phyloP scores from a whole-genome alignment of 495 filamentous ascomycete species.

The Hypoxylon fragiforme region DNA sequence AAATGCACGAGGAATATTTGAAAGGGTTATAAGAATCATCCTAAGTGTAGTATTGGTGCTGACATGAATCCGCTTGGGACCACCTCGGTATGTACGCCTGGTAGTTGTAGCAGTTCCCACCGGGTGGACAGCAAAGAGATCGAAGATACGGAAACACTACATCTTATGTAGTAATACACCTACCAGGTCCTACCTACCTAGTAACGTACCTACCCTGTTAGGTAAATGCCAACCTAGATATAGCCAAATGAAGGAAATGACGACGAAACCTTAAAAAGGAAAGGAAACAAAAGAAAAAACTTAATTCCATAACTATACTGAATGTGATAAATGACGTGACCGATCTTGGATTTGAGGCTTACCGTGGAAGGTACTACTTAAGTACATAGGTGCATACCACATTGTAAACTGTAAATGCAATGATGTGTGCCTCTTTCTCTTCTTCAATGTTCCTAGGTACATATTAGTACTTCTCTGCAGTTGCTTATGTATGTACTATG shows the following conservation, averaged over 20 bases:
- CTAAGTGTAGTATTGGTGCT: slow-evolving; percentile 15
- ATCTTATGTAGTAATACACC: background rate
- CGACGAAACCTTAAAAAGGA: no score
- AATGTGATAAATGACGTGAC: slow-evolving; percentile 2
- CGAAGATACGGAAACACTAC: slow-evolving; percentile 26
- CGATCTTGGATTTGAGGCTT: slow-evolving; percentile 2
- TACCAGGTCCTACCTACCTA: background rate
- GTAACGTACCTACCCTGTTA: background rate
- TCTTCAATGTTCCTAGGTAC: no score
- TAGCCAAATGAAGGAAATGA: no score
- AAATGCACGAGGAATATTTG: slow-evolving; percentile 22
- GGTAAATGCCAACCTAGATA: background rate
- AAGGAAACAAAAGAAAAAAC: no score
- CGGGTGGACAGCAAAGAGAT: slow-evolving; percentile 24
- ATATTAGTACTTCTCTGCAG: no score
- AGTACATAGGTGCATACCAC: slow-evolving; percentile 2
- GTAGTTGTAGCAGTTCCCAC: slow-evolving; percentile 33
- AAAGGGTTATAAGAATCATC: background rate
- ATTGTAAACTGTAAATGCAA: no score
- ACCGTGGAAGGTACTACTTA: background rate
- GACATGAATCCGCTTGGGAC: slow-evolving; percentile 21
- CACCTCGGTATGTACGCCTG: no score
- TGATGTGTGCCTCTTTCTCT: no score
- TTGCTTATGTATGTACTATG: no score
- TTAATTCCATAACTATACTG: no score